phyloP scores from a whole-genome alignment of 176 grass and related monocot genomes.

The Avena atlantica region DNA sequence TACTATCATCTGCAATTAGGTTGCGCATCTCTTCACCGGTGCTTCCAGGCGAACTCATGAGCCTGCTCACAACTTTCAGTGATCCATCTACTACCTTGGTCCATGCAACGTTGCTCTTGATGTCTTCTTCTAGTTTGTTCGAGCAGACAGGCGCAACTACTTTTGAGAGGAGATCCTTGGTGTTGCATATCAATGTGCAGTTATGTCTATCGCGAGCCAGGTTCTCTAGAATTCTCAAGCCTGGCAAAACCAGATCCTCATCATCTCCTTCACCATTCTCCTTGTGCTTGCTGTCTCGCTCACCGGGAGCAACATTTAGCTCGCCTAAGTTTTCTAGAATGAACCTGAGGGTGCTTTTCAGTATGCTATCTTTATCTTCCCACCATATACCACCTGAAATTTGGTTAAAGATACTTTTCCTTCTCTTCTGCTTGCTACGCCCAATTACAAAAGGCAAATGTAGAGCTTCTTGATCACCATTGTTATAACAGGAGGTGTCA shows the following conservation, averaged over 20 bases:
- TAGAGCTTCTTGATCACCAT: not conserved
- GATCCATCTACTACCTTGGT: not conserved
- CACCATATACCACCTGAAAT: too few species aligned
- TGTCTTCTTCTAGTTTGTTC: not conserved
- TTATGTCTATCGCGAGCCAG: not conserved
- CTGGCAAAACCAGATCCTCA: not conserved
- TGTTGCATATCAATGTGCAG: not conserved
- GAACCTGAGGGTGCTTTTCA: too few species aligned
- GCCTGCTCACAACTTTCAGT: not conserved
- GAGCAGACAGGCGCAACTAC: not conserved
- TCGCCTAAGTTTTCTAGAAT: too few species aligned
- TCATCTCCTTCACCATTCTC: too few species aligned
- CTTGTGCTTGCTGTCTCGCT: too few species aligned
- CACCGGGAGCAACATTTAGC: too few species aligned
- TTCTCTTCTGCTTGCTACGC: not conserved
- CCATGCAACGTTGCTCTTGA: not conserved
- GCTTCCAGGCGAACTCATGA: not conserved
- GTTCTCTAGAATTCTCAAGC: constrained; percentile 32
- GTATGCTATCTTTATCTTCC: too few species aligned
- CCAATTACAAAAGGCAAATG: not conserved
- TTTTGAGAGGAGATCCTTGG: not conserved
- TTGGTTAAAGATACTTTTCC: not conserved
- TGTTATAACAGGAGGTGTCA: not conserved
- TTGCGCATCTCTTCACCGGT: not conserved
- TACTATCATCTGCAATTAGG: not conserved